These are phyloP conservation scores for Apiospora aurea DNA, from an alignment of 2,329 filamentous ascomycete genomes.

Conservation along the genomic window DNA sequence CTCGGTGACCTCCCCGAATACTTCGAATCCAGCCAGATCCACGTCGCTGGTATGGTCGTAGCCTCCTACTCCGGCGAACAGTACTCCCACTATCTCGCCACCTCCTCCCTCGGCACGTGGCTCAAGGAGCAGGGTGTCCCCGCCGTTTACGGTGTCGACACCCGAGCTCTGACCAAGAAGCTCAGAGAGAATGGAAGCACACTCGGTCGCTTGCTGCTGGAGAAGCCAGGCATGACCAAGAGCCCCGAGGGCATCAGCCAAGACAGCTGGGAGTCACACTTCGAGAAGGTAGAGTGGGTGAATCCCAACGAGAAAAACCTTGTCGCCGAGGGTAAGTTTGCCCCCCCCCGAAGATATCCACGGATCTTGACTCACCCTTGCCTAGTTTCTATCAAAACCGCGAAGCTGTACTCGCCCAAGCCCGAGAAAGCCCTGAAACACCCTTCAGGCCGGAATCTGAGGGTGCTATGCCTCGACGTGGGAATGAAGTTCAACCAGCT, in stretches of 20 bases:
- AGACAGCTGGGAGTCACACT: conserved; percentile 60
- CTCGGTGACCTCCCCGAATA: conserved; percentile 86
- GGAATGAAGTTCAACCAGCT: conserved; percentile 99
- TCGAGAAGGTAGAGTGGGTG: conserved; percentile 85
- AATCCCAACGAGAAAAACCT: conserved; percentile 94
- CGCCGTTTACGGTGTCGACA: conserved; percentile 95
- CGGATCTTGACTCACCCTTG: conserved; percentile 47
- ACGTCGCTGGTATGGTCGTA: conserved; percentile 89
- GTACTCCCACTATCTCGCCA: conserved; percentile 92
- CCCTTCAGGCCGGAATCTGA: conserved; percentile 84
- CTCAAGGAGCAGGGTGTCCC: conserved; percentile 95
- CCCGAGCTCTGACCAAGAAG: conserved; percentile 89
- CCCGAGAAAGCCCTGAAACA: conserved; percentile 78
- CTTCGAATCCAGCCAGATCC: conserved; percentile 92
- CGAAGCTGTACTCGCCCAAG: conserved; percentile 84
- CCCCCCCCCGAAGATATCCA: conserved; percentile 29
- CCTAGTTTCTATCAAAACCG: conserved; percentile 85
- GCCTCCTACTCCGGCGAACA: conserved; percentile 94
- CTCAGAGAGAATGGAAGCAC: conserved; percentile 95
- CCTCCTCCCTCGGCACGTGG: conserved; percentile 91
- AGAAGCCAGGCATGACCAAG: conserved; percentile 58
- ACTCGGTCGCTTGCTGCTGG: conserved; percentile 86
- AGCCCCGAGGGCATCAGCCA: conserved; percentile 1
- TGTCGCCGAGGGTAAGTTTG: conserved; percentile 85
- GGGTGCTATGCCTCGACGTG: conserved; percentile 92